Base-by-base conservation (phyloP, 768 basidiomycete species). In the Boletus rubescentipes region DNA sequence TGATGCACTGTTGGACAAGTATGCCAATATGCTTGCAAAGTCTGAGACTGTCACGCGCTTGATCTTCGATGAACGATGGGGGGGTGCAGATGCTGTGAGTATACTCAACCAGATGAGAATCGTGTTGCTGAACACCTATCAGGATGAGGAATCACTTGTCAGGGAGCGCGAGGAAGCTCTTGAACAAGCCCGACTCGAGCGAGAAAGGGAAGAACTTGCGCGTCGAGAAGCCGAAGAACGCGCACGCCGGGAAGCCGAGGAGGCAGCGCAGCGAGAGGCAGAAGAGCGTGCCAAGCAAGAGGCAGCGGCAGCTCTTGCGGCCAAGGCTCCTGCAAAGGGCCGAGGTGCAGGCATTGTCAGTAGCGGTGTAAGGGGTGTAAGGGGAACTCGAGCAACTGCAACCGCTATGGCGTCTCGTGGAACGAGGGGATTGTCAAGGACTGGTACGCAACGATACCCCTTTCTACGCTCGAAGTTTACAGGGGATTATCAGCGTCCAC, bases 51-150 rank as follows among this genome's bases (percentile, higher is more conserved):
- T 82, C 55, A 74, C 87, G 3, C 79, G 80, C 30, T 69, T 91
- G 53, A 82, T 92, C 16, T 84, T 91, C 55, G 89, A 92, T 65
- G 86, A 89, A 55, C 73, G 80, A 53, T 92, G 87, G 87, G 73
- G 80, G 49, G 90, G 90, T 2, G 87, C 84, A 36, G 86, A 87
- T 56, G 81, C 76, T 40, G 90, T 89, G 64, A 72, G 83, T 73
- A 20, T 48, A 30, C 41, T 41, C 26, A 20, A 34, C 35, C 18
- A 2, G 26, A 32, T 37, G 37, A 15, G 21, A 11, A 34, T 29
- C 37, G 43, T 31, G 32, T 38, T 32, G 41, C 55, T 57, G 29
- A 50, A 23, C 14, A 3, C 26, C 4, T 23, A 2, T 52, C 51
- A 91, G 89, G 89, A 91, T 46, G 84, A 86, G 54, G 78, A 75